Percentiles rank a stretch among this genome's conserved stretches.
phyloP scores from a whole-genome alignment of 2,329 filamentous ascomycete species.

The Neoascochyta sp. region DNA sequence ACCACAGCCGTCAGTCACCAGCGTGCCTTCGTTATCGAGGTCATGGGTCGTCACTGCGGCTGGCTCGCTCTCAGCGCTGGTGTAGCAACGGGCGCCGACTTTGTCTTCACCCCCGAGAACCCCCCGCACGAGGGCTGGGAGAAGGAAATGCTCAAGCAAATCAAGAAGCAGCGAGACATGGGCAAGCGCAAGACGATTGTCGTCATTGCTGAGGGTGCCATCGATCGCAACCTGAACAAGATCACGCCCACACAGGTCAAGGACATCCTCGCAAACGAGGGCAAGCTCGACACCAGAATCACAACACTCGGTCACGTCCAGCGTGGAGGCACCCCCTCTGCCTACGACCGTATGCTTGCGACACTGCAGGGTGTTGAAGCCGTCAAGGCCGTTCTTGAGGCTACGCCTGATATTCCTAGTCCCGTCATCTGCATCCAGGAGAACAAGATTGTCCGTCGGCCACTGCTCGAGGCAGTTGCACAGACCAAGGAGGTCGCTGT shows the following conservation, averaged over 20 bases:
- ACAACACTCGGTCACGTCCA: conserved; percentile 98
- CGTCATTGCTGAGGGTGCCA: conserved; percentile 90
- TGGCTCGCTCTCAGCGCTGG: conserved; percentile 97
- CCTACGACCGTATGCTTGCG: conserved; percentile 89
- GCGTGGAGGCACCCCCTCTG: conserved; percentile 84
- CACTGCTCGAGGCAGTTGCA: conserved; percentile 81
- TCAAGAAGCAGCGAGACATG: conserved; percentile 68
- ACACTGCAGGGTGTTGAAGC: conserved; percentile 67
- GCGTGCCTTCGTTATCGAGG: conserved; percentile 88
- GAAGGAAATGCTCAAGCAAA: conserved; percentile 37
- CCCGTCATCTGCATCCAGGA: conserved; percentile 96
- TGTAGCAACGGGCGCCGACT: conserved; percentile 92
- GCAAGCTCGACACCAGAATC: conserved; percentile 85
- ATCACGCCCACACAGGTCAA: conserved; percentile 81
- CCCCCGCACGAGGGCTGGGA: conserved; percentile 85
- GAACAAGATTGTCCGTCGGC: conserved; percentile 92
- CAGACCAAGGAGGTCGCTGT: conserved; percentile 80
- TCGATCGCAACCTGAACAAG: conserved; percentile 67
- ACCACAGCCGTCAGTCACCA: conserved; percentile 93
- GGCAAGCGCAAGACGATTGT: conserved; percentile 98
- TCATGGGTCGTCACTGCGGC: conserved; percentile 97
- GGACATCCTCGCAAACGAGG: conserved; percentile 74
- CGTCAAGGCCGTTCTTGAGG: conserved; percentile 33
- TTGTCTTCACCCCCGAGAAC: conserved; percentile 94
- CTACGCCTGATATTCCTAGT: conserved; percentile 78